Evolutionary conservation across 306 rosid genomes (phyloP).

Genomic region (Gillenia trifoliata): DNA sequence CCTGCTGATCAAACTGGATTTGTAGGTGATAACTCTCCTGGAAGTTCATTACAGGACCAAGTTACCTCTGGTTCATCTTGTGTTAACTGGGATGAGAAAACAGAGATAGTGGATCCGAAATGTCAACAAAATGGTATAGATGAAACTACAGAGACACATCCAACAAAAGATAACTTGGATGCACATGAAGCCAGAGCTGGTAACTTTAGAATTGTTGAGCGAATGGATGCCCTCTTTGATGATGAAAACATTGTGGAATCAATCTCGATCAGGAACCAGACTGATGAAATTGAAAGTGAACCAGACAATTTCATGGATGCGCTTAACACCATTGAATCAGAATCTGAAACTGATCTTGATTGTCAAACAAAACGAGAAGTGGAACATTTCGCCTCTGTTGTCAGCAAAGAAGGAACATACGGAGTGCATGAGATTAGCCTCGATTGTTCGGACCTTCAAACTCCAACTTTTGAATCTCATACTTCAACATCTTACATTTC

Average conservation of each 20-base stretch:
- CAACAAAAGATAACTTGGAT: constrained; percentile 30
- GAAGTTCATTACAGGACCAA: constrained; percentile 45
- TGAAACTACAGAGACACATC: constrained; percentile 36
- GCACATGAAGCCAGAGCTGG: constrained; percentile 28
- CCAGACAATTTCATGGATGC: constrained; percentile 86
- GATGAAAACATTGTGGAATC: constrained; percentile 39
- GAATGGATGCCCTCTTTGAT: constrained; percentile 28
- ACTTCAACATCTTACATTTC: constrained; percentile 31
- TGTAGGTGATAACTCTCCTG: constrained; percentile 44
- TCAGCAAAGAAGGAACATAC: constrained; percentile 30
- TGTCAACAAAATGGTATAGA: constrained; percentile 35
- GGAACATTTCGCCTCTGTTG: constrained; percentile 25
- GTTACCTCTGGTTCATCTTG: constrained; percentile 57
- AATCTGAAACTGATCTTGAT: constrained; percentile 76
- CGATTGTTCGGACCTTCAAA: constrained; percentile 27
- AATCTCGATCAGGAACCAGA: constrained; percentile 26
- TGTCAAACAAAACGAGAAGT: constrained; percentile 67
- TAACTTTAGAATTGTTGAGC: constrained; percentile 35
- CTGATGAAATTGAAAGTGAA: constrained; percentile 74
- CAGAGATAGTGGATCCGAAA: constrained; percentile 64
- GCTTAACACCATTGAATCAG: constrained; percentile 82
- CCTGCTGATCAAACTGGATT: constrained; percentile 27
- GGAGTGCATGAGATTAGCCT: constrained; percentile 32
- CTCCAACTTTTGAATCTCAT: constrained; percentile 36
- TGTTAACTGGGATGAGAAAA: constrained; percentile 92